phyloP scores from a whole-genome alignment of 176 grass and related monocot genomes.

The Canna indica region DNA sequence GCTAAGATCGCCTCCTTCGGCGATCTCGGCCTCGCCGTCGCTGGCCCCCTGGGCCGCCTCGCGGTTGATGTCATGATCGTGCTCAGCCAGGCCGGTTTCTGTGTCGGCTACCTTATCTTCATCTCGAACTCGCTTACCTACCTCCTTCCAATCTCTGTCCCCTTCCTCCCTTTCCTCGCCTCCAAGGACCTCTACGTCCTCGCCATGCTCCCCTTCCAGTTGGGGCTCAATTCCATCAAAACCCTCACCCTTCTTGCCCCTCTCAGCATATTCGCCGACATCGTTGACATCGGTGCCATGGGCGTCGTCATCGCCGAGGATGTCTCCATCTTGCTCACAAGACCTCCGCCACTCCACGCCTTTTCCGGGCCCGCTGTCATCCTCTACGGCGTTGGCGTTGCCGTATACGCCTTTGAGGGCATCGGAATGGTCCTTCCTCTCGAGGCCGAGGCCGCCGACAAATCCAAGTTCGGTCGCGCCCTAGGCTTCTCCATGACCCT shows the following conservation, averaged over 20 bases:
- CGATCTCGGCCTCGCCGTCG: slow-evolving; percentile 62
- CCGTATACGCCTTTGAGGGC: slow-evolving; percentile 92
- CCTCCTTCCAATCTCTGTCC: slow-evolving; percentile 34
- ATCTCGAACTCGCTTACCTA: slow-evolving; percentile 68
- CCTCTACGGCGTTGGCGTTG: slow-evolving; percentile 83
- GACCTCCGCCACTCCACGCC: slow-evolving; percentile 40
- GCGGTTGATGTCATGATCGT: slow-evolving; percentile 83
- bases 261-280: slow-evolving; percentile 85
- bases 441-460: slow-evolving; percentile 74
- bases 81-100: slow-evolving; percentile 90
- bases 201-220: slow-evolving; percentile 79
- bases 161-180: slow-evolving; percentile 34
- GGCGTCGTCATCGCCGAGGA: slow-evolving; percentile 81
- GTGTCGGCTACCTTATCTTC: slow-evolving; percentile 89
- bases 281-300: slow-evolving; percentile 92
- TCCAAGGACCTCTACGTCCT: slow-evolving; percentile 68
- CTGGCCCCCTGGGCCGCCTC: slow-evolving; percentile 44
- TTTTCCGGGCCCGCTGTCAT: slow-evolving; percentile 47
- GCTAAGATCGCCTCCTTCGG: slow-evolving; percentile 76
- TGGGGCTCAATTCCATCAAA: slow-evolving; percentile 87
- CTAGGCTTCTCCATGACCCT: slow-evolving; percentile 74
- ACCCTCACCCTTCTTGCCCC: slow-evolving; percentile 91
- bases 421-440: slow-evolving; percentile 87
- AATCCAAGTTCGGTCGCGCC: slow-evolving; percentile 52
- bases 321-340: slow-evolving; percentile 31